Conservation (phyloP, 768 basidiomycete genomes). For the Inosperma sp. region DNA sequence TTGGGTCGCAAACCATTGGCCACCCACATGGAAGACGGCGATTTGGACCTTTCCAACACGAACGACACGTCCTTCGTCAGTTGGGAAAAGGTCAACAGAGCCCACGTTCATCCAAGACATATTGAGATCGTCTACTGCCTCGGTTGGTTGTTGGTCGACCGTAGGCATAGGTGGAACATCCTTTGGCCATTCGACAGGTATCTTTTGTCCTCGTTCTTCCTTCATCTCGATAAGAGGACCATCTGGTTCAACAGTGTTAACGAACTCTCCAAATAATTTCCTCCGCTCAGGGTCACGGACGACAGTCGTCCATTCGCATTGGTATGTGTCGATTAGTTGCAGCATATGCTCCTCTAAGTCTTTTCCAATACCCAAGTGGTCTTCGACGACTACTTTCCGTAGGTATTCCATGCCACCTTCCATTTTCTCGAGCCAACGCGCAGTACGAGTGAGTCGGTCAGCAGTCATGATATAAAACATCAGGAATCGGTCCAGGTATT, state of each 20-base stretch:
- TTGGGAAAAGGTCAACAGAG: constrained; percentile 49
- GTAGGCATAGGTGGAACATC: constrained; percentile 36
- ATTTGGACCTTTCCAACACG: constrained; percentile 55
- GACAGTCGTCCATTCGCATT: constrained; percentile 66
- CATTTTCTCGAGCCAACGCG: constrained; percentile 67
- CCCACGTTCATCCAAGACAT: constrained; percentile 43
- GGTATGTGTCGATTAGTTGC: constrained; percentile 57
- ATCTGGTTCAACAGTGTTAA: constrained; percentile 51
- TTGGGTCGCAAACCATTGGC: constrained; percentile 62
- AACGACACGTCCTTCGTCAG: constrained; percentile 46
- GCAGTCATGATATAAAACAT: constrained; percentile 71
- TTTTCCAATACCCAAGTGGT: constrained; percentile 66
- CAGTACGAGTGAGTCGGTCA: constrained; percentile 66
- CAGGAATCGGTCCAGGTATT: constrained; percentile 60
- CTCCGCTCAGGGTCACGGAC: constrained; percentile 36
- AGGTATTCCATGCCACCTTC: constrained; percentile 70
- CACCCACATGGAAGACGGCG: constrained; percentile 58
- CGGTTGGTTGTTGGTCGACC: constrained; percentile 23
- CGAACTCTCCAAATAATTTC: constrained; percentile 57
- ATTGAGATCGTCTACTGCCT: not conserved
- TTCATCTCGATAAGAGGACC: constrained; percentile 45
- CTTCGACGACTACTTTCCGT: constrained; percentile 58
- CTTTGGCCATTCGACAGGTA: constrained; percentile 69
- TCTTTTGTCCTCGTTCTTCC: constrained; percentile 54
- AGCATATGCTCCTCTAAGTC: constrained; percentile 67